These are phyloP conservation scores for Chiua sp. DNA, from an alignment of 1,284 basidiomycete species.

Conservation along the genomic window DNA sequence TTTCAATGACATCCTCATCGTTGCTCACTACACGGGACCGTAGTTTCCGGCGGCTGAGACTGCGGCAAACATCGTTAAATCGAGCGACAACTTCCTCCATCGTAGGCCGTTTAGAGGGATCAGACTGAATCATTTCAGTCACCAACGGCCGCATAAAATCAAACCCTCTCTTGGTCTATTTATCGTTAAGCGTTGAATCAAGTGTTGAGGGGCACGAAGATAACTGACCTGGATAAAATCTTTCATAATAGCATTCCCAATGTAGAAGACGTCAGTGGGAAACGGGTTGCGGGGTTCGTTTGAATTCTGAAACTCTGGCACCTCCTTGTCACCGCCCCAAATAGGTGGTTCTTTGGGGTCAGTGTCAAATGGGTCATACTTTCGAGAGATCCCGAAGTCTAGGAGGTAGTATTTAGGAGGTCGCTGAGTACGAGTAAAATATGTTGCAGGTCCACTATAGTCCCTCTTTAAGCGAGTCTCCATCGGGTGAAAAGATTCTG, in stretches of 20 bases:
- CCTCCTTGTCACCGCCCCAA: conserved; percentile 34
- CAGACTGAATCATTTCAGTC: conserved; percentile 23
- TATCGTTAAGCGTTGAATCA: too few relatives aligned
- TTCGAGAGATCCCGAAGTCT: conserved; percentile 30
- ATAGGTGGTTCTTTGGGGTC: conserved; percentile 25
- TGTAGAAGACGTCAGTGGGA: conserved; percentile 33
- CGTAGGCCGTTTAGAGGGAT: conserved; percentile 22
- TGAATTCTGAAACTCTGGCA: conserved; percentile 27
- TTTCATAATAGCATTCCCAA: conserved; percentile 23
- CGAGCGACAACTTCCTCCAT: conserved; percentile 21
- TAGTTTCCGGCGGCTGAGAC: conserved; percentile 9
- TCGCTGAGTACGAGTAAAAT: conserved; percentile 12
- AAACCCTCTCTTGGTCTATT: conserved; percentile 13
- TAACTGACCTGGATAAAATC: conserved; percentile 15
- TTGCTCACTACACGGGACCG: conserved; percentile 14
- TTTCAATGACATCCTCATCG: conserved; percentile 3
- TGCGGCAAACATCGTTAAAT: conserved; percentile 6
- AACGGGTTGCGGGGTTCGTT: conserved; percentile 22
- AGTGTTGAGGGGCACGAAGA: not conserved
- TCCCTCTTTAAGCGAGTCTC: not conserved
- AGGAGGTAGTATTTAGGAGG: conserved; percentile 20
- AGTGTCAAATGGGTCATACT: conserved; percentile 23
- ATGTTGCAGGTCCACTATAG: not conserved
- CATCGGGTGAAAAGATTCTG: conserved; percentile 4
- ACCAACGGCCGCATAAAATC: conserved; percentile 24